phyloP scores from a whole-genome alignment of 345 rosid species.

The Alliaria petiolata region DNA sequence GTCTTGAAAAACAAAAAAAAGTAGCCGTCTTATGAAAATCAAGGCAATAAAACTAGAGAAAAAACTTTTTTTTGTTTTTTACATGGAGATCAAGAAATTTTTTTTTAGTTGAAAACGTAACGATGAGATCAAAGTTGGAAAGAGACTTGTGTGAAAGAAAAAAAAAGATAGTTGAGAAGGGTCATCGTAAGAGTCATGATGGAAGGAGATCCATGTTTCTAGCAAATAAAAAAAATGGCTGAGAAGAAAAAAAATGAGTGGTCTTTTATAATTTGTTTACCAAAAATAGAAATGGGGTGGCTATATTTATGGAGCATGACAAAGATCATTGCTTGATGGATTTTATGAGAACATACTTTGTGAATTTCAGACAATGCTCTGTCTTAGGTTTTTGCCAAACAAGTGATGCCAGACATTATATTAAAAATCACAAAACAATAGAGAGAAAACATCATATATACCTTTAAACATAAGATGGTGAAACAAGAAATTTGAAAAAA shows the following conservation, averaged over 20 bases:
- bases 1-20: not conserved
- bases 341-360: not conserved
- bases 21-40: not conserved
- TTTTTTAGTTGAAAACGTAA: slow-evolving; percentile 21
- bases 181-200: slow-evolving; percentile 19
- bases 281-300: slow-evolving; percentile 28
- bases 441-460: no score
- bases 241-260: no score
- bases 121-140: slow-evolving; percentile 10
- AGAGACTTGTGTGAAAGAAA: slow-evolving; percentile 23
- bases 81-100: no score
- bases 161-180: slow-evolving; percentile 22
- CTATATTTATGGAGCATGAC: slow-evolving; percentile 29
- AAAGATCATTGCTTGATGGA: not conserved
- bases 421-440: no score
- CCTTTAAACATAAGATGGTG: no score
- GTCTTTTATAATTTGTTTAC: not conserved
- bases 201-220: slow-evolving; percentile 43
- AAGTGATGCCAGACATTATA: no score
- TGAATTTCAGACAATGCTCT: not conserved
- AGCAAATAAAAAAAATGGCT: slow-evolving; percentile 32
- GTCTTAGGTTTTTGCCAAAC: no score
- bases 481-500: no score
- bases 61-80: not conserved
- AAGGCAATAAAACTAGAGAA: not conserved